Evolutionary conservation across 2,329 filamentous ascomycete species (phyloP).

Genomic region (Phyllosticta paracitricarpa): DNA sequence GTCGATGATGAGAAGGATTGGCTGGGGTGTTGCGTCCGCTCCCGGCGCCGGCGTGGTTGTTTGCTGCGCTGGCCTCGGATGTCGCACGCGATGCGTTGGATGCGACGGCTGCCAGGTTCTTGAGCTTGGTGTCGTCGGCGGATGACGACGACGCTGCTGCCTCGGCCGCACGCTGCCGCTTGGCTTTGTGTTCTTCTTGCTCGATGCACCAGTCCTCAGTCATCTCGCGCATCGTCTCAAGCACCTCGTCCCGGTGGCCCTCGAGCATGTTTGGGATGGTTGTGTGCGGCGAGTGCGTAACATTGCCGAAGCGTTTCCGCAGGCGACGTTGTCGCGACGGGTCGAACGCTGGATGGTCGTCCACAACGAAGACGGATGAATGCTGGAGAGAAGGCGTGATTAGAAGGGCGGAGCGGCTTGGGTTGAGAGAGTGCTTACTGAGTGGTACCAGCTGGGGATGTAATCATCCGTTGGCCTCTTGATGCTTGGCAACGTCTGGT

Average conservation of each 20-base stretch:
- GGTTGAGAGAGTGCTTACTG: constrained; percentile 29
- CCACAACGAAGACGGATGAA: constrained; percentile 68
- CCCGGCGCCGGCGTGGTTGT: background rate
- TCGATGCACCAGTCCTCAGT: constrained; percentile 28
- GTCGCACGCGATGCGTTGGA: background rate
- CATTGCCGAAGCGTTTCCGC: constrained; percentile 47
- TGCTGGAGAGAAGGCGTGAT: constrained; percentile 33
- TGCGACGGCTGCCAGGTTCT: background rate
- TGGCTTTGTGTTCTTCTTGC: background rate
- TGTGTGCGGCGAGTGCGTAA: constrained; percentile 36
- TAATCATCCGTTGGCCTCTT: constrained; percentile 55
- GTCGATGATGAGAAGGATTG: background rate
- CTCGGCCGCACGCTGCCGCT: background rate
- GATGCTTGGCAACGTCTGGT: constrained; percentile 65
- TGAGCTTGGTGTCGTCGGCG: background rate
- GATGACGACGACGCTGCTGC: background rate
- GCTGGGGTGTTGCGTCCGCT: background rate
- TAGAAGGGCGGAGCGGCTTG: too few species aligned
- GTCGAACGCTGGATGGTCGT: constrained; percentile 66
- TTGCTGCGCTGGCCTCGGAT: background rate
- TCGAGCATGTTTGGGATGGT: constrained; percentile 48
- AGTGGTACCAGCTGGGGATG: constrained; percentile 76
- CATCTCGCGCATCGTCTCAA: constrained; percentile 33
- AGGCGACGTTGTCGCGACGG: constrained; percentile 46
- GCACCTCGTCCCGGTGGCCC: constrained; percentile 42